Conservation (phyloP, 495 filamentous ascomycete genomes). For the Trypethelium eluteriae region DNA sequence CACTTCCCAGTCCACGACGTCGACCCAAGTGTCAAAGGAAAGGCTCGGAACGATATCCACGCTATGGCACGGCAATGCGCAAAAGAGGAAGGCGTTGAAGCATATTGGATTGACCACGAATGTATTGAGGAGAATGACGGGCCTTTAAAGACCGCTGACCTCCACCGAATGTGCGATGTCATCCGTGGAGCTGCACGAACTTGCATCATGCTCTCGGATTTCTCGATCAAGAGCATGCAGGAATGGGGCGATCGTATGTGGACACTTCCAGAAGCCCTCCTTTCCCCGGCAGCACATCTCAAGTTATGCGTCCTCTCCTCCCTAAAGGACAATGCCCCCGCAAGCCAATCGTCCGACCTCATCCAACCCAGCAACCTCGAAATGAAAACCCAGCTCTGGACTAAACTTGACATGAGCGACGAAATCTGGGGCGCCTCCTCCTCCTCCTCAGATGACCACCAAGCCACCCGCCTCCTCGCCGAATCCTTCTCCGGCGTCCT, state of each 20-base stretch:
- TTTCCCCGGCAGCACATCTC: not conserved
- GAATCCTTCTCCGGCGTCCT: conserved; percentile 13
- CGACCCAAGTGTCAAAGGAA: conserved; percentile 7
- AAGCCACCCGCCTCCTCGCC: conserved; percentile 11
- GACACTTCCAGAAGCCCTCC: conserved; percentile 15
- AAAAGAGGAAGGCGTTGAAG: conserved; percentile 8
- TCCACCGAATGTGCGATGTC: conserved; percentile 15
- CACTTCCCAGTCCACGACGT: not conserved
- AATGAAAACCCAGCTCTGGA: not conserved
- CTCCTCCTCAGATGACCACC: not conserved
- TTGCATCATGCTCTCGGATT: conserved; percentile 13
- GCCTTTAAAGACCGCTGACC: conserved; percentile 3
- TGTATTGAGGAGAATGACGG: conserved; percentile 5
- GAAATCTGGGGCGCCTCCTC: not conserved
- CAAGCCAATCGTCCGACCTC: not conserved
- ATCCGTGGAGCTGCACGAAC: conserved; percentile 7
- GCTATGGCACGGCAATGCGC: not conserved
- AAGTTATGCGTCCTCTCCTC: not conserved
- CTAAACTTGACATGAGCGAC: conserved; percentile 9
- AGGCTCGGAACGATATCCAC: conserved; percentile 12
- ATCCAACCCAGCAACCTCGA: not conserved
- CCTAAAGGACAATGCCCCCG: not conserved
- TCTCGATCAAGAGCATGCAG: not conserved
- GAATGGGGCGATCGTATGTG: conserved; percentile 12
- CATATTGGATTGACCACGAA: conserved; percentile 15